These are phyloP conservation scores for Magnaporthales sp. DNA, from an alignment of 2,329 filamentous ascomycete species.

Conservation along the genomic window DNA sequence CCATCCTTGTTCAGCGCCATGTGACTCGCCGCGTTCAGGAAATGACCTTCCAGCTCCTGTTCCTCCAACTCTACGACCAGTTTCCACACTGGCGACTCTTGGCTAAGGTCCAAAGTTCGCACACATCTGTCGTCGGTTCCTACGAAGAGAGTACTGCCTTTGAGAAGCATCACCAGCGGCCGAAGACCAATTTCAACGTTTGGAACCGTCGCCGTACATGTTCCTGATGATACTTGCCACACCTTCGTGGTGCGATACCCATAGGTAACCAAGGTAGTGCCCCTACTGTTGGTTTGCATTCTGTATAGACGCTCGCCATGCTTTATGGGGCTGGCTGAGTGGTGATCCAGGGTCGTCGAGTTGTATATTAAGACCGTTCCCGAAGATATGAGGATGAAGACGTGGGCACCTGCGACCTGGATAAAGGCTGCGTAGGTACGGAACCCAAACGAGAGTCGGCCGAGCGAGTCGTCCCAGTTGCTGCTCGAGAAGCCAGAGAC, in stretches of 20 bases:
- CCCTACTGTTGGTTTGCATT: slow-evolving; percentile 13
- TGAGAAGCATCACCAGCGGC: slow-evolving; percentile 13
- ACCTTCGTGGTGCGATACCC: slow-evolving; percentile 14
- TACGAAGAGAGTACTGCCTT: slow-evolving; percentile 11
- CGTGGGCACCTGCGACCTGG: not conserved
- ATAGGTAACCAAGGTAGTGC: slow-evolving; percentile 13
- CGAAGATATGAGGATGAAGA: not conserved
- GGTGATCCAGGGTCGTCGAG: not conserved
- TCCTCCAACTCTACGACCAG: slow-evolving; percentile 12
- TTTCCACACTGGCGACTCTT: slow-evolving; percentile 9
- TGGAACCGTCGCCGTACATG: slow-evolving; percentile 11
- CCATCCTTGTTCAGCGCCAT: slow-evolving; percentile 16
- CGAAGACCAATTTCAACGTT: slow-evolving; percentile 13
- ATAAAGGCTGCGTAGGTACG: not conserved
- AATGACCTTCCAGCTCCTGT: slow-evolving; percentile 13
- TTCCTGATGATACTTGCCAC: slow-evolving; percentile 14
- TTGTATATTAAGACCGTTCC: not conserved
- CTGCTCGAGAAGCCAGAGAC: slow-evolving; percentile 11
- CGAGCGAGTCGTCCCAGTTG: slow-evolving; percentile 19
- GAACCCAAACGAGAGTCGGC: slow-evolving; percentile 9
- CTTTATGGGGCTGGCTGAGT: slow-evolving; percentile 7
- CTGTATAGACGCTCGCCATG: slow-evolving; percentile 11
- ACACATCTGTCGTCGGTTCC: slow-evolving; percentile 2
- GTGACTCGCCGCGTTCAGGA: slow-evolving; percentile 13
- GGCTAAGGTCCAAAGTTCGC: slow-evolving; percentile 3